These are phyloP conservation scores for Rhododendron ferrugineum DNA, from an alignment of 148 eudicot genomes.

Conservation along the genomic window DNA sequence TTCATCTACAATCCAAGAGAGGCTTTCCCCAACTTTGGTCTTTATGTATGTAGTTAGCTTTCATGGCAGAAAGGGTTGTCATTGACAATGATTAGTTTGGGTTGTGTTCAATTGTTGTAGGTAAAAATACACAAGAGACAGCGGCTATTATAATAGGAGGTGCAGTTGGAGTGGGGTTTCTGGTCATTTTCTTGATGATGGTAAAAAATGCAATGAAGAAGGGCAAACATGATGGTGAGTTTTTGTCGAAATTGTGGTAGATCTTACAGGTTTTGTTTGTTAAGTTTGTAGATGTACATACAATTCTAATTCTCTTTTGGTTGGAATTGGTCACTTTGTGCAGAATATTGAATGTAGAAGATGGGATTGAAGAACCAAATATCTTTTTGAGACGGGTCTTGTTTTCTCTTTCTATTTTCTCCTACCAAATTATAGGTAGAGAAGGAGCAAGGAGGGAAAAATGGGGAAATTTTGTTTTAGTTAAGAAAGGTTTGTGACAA, in stretches of 20 bases:
- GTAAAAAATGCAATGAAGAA: constrained; percentile 65
- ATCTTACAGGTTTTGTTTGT: neutral
- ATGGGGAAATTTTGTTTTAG: constrained; percentile 9
- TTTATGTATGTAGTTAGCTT: neutral
- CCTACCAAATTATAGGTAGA: neutral
- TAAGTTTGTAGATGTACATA: neutral
- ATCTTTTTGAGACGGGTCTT: constrained; percentile 27
- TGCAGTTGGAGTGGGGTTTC: constrained; percentile 80
- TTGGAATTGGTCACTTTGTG: constrained; percentile 25
- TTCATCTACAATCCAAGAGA: neutral
- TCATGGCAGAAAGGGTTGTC: neutral
- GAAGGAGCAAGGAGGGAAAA: neutral
- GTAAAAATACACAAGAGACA: constrained; percentile 69
- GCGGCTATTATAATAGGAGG: constrained; percentile 98
- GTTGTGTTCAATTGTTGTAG: constrained; percentile 22
- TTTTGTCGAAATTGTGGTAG: neutral
- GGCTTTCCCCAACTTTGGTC: neutral
- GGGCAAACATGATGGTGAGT: constrained; percentile 62
- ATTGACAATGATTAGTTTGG: neutral
- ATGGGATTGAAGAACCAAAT: constrained; percentile 20
- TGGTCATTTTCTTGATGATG: constrained; percentile 67
- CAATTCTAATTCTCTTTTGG: neutral
- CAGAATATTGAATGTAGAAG: constrained; percentile 59
- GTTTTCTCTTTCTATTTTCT: constrained; percentile 19
- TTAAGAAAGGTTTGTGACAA: constrained; percentile 18